phyloP scores from a whole-genome alignment of 139 green algal genomes.

The Haematococcus lacustris region DNA sequence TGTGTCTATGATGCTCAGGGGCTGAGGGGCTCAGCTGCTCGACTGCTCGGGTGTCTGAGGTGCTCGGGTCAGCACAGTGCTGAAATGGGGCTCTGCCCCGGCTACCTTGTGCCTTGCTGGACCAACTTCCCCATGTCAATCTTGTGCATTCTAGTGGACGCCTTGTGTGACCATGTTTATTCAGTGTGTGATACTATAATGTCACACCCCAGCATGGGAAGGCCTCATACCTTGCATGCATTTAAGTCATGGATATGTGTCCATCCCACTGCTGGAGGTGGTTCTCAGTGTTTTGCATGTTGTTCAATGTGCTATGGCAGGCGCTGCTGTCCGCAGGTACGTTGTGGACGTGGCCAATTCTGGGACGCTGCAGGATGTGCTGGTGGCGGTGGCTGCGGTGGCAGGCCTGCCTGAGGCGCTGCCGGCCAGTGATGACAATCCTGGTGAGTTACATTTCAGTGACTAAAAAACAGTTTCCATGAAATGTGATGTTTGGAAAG shows the following conservation, averaged over 20 bases:
- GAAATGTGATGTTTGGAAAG: too few species aligned
- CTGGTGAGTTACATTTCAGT: too few species aligned
- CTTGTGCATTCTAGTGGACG: not conserved
- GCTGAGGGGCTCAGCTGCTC: not conserved
- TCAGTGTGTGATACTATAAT: not conserved
- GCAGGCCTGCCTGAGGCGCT: too few species aligned
- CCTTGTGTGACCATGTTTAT: not conserved
- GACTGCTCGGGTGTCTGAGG: not conserved
- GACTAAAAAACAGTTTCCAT: too few species aligned
- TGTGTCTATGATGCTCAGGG: not conserved
- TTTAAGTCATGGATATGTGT: not conserved
- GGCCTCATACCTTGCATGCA: not conserved
- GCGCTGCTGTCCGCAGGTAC: slow-evolving; percentile 2
- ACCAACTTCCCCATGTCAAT: not conserved
- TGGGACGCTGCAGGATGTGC: slow-evolving; percentile 42
- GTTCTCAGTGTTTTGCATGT: not conserved
- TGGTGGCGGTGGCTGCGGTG: slow-evolving; percentile 38
- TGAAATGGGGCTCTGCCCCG: not conserved
- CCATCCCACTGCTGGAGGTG: not conserved
- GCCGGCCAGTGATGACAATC: too few species aligned
- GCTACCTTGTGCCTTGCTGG: not conserved
- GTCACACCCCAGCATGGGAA: not conserved
- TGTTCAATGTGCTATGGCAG: not conserved
- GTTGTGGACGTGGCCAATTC: slow-evolving; percentile 33
- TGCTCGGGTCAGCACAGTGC: not conserved